These are phyloP conservation scores for Penicillium cataractarum DNA, from an alignment of 495 filamentous ascomycete species.

Conservation along the genomic window DNA sequence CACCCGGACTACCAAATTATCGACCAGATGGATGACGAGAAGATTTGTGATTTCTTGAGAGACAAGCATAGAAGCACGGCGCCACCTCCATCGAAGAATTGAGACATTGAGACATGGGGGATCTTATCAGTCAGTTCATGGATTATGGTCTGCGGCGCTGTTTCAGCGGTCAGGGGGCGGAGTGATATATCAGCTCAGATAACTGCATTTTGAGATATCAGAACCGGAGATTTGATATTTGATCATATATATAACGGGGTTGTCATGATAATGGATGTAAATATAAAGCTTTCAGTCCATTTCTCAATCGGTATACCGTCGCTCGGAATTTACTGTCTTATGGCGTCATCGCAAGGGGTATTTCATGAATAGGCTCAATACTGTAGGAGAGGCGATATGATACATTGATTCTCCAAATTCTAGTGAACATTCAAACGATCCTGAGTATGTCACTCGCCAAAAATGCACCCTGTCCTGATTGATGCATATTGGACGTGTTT, in stretches of 20 bases:
- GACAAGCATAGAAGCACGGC: constrained; percentile 34
- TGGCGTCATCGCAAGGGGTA: too few relatives aligned
- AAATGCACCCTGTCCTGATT: background rate
- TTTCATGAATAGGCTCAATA: too few relatives aligned
- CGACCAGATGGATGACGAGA: constrained; percentile 35
- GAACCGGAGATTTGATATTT: background rate
- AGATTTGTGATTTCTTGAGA: constrained; percentile 37
- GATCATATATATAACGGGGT: background rate
- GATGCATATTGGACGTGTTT: background rate
- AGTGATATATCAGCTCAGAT: background rate
- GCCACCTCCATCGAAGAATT: constrained; percentile 8
- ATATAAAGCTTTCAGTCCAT: too few relatives aligned
- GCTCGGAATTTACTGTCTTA: too few relatives aligned
- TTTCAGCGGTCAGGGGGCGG: background rate
- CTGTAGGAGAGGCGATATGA: too few relatives aligned
- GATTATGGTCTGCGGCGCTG: background rate
- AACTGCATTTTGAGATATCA: background rate
- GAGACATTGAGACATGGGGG: background rate
- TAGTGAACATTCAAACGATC: too few relatives aligned
- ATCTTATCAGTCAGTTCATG: background rate
- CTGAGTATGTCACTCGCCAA: background rate
- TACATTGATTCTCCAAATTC: too few relatives aligned
- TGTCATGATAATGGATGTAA: background rate
- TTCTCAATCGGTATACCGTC: too few relatives aligned
- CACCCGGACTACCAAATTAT: constrained; percentile 26